Conservation (phyloP, 805 yeast species). For the Hagleromyces aurorensis region DNA sequence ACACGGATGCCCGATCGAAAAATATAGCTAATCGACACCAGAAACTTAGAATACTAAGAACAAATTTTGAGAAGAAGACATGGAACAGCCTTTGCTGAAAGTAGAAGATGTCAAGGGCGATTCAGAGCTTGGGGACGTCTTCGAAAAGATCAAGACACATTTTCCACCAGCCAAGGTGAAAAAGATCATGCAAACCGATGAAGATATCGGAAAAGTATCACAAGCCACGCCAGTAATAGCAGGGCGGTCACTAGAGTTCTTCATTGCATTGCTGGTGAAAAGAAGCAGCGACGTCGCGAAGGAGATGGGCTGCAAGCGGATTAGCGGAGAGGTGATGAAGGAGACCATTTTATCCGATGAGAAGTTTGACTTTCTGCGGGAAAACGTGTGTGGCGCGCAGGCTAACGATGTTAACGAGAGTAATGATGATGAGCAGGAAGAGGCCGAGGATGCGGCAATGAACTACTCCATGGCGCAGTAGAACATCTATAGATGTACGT, state of each 20-base stretch:
- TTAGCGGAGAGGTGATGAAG: conserved; percentile 74
- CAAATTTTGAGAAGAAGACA: background rate
- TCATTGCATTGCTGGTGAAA: conserved; percentile 82
- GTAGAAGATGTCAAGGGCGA: conserved; percentile 6
- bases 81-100: conserved; percentile 1
- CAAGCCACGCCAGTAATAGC: conserved; percentile 98
- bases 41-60: background rate
- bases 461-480: too few species aligned
- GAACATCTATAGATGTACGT: too few species aligned
- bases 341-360: conserved; percentile 80
- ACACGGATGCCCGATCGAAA: too few species aligned
- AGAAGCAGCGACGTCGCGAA: conserved; percentile 75
- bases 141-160: conserved; percentile 57
- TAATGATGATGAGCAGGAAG: conserved; percentile 5
- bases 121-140: conserved; percentile 15
- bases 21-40: background rate
- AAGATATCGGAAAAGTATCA: conserved; percentile 96
- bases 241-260: conserved; percentile 88
- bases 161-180: conserved; percentile 92
- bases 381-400: conserved; percentile 33
- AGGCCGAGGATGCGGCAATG: too few species aligned
- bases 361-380: conserved; percentile 88
- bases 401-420: conserved; percentile 8
- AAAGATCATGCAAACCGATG: conserved; percentile 95
- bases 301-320: conserved; percentile 65